A percentile compares a stretch with the other conserved stretches of the same genome.
These are phyloP conservation scores for Plantago lanceolata DNA, from an alignment of 305 asterid species.

Conservation along the genomic window DNA sequence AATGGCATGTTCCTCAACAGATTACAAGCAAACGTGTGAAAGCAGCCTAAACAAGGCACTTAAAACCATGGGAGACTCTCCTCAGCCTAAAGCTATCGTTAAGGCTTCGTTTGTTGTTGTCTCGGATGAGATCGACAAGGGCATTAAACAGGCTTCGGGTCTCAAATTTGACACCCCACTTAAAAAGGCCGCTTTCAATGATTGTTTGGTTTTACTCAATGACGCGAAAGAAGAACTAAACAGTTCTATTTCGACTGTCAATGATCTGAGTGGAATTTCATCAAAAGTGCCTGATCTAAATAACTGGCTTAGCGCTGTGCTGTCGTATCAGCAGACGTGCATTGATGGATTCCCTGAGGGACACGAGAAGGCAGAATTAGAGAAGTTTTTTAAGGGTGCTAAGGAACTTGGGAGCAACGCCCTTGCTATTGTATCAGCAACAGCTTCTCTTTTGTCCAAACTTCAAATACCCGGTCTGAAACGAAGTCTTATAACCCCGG, in stretches of 20 bases:
- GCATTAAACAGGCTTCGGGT: constrained; percentile 24
- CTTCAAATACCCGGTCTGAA: constrained; percentile 23
- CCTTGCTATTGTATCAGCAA: constrained; percentile 46
- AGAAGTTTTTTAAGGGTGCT: constrained; percentile 31
- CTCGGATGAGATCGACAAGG: constrained; percentile 38
- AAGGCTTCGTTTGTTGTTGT: constrained; percentile 45
- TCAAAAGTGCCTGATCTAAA: constrained; percentile 39
- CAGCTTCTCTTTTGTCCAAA: constrained; percentile 26
- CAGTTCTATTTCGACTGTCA: constrained; percentile 34
- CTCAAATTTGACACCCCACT: constrained; percentile 43
- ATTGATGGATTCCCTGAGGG: constrained; percentile 72
- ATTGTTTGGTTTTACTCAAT: constrained; percentile 45
- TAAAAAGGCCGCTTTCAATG: constrained; percentile 48
- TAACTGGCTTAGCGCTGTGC: constrained; percentile 71
- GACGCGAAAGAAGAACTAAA: constrained; percentile 72
- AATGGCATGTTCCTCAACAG: constrained; percentile 49
- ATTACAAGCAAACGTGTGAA: constrained; percentile 56
- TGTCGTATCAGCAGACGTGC: constrained; percentile 73
- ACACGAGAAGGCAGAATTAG: constrained; percentile 33
- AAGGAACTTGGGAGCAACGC: constrained; percentile 64
- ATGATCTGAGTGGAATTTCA: constrained; percentile 20
- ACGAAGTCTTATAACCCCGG: constrained; percentile 36
- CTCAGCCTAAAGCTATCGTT: constrained; percentile 40
- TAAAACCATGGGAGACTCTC: constrained; percentile 26
- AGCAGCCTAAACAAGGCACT: constrained; percentile 39